A percentile compares a stretch with the other conserved stretches of the same genome.
Conservation (phyloP, 2,329 filamentous ascomycete species). For the Whalleya microplaca region DNA sequence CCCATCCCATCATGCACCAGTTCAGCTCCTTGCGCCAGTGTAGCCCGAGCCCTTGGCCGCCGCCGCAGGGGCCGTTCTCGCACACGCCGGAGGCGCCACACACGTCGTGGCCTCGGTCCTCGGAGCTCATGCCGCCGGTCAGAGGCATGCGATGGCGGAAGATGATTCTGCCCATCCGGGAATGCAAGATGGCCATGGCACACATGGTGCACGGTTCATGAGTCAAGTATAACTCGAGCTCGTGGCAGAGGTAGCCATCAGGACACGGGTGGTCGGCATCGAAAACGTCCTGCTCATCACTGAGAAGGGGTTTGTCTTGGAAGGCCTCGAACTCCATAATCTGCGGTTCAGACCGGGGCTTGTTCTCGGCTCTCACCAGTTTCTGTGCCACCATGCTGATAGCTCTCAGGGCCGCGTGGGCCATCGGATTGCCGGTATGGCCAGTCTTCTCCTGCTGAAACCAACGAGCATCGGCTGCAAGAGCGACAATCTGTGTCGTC, state of each 20-base stretch:
- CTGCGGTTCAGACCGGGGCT: slow-evolving; percentile 39
- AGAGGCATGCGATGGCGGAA: slow-evolving; percentile 78
- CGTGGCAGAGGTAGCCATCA: slow-evolving; percentile 91
- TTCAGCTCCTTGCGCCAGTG: slow-evolving; percentile 80
- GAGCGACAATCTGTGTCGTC: slow-evolving; percentile 63
- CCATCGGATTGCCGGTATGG: slow-evolving; percentile 72
- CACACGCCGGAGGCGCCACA: slow-evolving; percentile 32
- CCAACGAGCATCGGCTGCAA: slow-evolving; percentile 79
- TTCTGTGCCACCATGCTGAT: slow-evolving; percentile 82
- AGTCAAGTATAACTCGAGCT: slow-evolving; percentile 89
- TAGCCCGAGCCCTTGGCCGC: slow-evolving; percentile 66
- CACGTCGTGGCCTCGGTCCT: slow-evolving; percentile 60
- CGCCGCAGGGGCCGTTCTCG: slow-evolving; percentile 43
- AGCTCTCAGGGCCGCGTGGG: slow-evolving; percentile 75
- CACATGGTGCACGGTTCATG: slow-evolving; percentile 98
- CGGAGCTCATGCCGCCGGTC: slow-evolving; percentile 82
- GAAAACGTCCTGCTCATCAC: slow-evolving; percentile 66
- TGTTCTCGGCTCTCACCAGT: slow-evolving; percentile 59
- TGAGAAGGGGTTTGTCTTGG: slow-evolving; percentile 69
- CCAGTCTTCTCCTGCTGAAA: slow-evolving; percentile 52
- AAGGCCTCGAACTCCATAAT: slow-evolving; percentile 65
- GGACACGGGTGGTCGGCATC: slow-evolving; percentile 66
- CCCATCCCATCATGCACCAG: slow-evolving; percentile 84
- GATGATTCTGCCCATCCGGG: slow-evolving; percentile 83
- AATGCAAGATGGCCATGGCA: slow-evolving; percentile 94